Evolutionary conservation across 768 basidiomycete genomes (phyloP).

Genomic region (Agrocybe pediades): DNA sequence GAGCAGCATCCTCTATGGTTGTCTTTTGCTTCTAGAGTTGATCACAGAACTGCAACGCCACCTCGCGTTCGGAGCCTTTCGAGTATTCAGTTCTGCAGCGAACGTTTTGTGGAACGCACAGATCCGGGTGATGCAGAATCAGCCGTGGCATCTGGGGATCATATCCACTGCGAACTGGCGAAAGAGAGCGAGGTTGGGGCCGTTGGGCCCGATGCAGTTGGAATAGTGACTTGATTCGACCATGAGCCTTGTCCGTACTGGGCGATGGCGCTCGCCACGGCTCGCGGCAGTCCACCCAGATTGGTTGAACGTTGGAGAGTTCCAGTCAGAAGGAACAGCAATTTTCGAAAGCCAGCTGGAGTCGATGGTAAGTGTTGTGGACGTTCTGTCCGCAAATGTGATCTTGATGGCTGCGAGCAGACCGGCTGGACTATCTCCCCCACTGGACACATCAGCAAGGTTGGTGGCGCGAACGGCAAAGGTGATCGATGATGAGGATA

Average conservation of each 20-base stretch:
- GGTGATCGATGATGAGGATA: slow-evolving; percentile 17
- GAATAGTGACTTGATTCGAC: slow-evolving; percentile 21
- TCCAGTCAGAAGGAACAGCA: slow-evolving; percentile 23
- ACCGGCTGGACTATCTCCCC: slow-evolving; percentile 23
- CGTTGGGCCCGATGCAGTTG: slow-evolving; percentile 13
- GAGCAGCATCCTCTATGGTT: too few relatives aligned
- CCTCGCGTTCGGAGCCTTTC: too few relatives aligned
- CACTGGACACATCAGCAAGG: slow-evolving; percentile 15
- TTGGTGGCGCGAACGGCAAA: slow-evolving; percentile 33
- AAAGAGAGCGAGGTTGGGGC: slow-evolving; percentile 17
- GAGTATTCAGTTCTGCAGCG: slow-evolving; percentile 12
- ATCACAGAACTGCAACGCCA: too few relatives aligned
- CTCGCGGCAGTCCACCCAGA: slow-evolving; percentile 22
- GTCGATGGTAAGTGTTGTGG: slow-evolving; percentile 22
- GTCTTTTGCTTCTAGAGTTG: too few relatives aligned
- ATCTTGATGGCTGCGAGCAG: slow-evolving; percentile 26
- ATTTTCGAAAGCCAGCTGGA: slow-evolving; percentile 24
- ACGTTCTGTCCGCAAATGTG: slow-evolving; percentile 27
- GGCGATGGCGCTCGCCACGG: slow-evolving; percentile 15
- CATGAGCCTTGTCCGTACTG: slow-evolving; percentile 29
- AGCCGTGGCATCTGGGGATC: slow-evolving; percentile 20
- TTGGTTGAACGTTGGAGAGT: slow-evolving; percentile 22
- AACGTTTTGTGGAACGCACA: slow-evolving; percentile 31
- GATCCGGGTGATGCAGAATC: slow-evolving; percentile 19
- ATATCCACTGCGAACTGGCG: slow-evolving; percentile 27